Evolutionary conservation across 2,329 filamentous ascomycete species (phyloP), one percentile per base, ranked within the genome.

Genomic region (Xylaria sp.): DNA sequence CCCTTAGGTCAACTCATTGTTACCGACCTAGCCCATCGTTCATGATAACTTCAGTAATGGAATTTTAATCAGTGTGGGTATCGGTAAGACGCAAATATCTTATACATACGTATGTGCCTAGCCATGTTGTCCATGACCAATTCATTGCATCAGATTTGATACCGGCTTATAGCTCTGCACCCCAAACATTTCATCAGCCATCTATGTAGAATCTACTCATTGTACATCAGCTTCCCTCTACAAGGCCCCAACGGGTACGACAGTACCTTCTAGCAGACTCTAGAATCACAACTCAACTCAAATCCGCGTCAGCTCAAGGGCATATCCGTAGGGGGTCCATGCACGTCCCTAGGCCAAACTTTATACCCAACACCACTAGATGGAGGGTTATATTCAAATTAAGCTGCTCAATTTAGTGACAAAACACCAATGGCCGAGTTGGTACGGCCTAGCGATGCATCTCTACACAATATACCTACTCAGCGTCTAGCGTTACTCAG

Each of bases 401-500:
- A 58, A 31, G 10, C 0, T 36, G 3, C 36, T 28, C 18, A 23
- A 7, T 13, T 5, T 0, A 5, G 1, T 23, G 23, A 23, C 13
- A 12, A 49, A n/a, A n/a, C 5, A 20, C n/a, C n/a, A 25, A 62
- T 56, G 52, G 52, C 52, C 52, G 18, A 39, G 52, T 39, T 56
- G 52, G 52, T 36, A 23, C 52, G 52, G 52, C n/a, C 52, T 56
- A 56, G 52, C 52, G 52, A 56, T 13, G 51, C 52, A 46, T 46
- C 41, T 46, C 41, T 46, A 46, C 15, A 54, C 49, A 23, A 23
- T 23, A 56, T 56, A 49, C 48, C 23, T 49, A 46, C 48, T 12
- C 12, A 49, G 48, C 48, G 48, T 23, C 23, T 5, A 49, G 48
- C 48, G 48, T 49, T 49, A 46, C 48, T 25, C n/a, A 49, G 48